These are phyloP conservation scores for Dacryopinax spathularia DNA, from an alignment of 768 basidiomycete species.

Conservation along the genomic window DNA sequence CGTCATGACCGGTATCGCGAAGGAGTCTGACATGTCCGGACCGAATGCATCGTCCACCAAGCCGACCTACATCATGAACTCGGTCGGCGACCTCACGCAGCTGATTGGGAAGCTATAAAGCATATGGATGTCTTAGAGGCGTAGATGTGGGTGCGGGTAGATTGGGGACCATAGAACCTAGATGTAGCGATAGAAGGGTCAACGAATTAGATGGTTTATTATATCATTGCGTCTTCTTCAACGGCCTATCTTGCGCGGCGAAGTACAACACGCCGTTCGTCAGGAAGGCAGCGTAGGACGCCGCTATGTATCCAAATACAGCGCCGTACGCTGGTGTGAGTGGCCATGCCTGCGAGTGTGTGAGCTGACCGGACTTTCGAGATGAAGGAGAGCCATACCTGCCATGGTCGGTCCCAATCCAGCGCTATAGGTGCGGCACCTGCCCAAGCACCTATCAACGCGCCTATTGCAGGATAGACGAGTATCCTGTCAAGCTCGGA, in stretches of 20 bases:
- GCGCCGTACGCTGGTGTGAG: conserved; percentile 63
- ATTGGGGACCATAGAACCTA: background rate
- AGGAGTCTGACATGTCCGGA: conserved; percentile 56
- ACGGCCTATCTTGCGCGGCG: conserved; percentile 12
- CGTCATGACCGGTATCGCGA: conserved; percentile 86
- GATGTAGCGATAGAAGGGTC: background rate
- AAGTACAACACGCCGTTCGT: conserved; percentile 12
- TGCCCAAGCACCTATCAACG: conserved; percentile 61
- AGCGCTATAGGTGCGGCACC: conserved; percentile 76
- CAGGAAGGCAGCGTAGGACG: conserved; percentile 35
- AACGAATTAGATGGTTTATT: too few species aligned
- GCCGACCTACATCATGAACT: conserved; percentile 67
- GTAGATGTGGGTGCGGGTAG: background rate
- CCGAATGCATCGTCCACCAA: conserved; percentile 54
- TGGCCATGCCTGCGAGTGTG: conserved; percentile 53
- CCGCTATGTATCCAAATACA: conserved; percentile 49
- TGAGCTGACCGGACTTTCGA: conserved; percentile 6
- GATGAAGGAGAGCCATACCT: conserved; percentile 38
- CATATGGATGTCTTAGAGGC: background rate
- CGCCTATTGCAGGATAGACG: conserved; percentile 63
- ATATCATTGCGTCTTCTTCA: background rate
- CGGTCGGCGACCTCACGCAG: conserved; percentile 59
- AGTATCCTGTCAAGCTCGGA: conserved; percentile 63
- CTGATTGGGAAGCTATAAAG: conserved; percentile 17
- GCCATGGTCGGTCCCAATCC: conserved; percentile 97